A percentile compares a stretch with the other conserved stretches of the same genome.
phyloP scores from a whole-genome alignment of 2,329 filamentous ascomycete genomes.

The Colletotrichum sp. region DNA sequence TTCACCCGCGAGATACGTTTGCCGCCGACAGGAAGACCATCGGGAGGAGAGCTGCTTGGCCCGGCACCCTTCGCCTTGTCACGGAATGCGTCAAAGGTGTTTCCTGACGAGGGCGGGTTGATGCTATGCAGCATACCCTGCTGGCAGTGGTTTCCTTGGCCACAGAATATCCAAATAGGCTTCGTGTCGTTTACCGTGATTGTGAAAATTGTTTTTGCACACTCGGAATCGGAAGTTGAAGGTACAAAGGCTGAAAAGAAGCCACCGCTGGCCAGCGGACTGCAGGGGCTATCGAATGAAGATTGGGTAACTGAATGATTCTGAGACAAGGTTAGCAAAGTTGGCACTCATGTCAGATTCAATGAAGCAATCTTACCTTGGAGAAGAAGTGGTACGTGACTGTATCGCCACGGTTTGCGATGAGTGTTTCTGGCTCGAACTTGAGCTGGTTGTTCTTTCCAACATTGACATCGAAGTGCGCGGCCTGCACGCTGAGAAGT shows the following conservation, averaged over 20 bases:
- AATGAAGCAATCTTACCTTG: constrained; percentile 25
- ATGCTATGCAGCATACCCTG: constrained; percentile 43
- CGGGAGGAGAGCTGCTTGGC: constrained; percentile 32
- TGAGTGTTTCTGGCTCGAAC: constrained; percentile 41
- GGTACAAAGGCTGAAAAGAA: constrained; percentile 50
- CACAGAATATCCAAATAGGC: constrained; percentile 56
- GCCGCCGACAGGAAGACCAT: constrained; percentile 35
- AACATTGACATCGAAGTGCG: constrained; percentile 38
- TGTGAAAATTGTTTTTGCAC: constrained; percentile 43
- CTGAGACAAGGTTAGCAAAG: constrained; percentile 17
- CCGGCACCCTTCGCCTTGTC: constrained; percentile 29
- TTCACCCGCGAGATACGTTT: constrained; percentile 36
- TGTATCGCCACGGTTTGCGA: constrained; percentile 39
- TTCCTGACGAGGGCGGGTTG: constrained; percentile 38
- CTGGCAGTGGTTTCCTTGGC: constrained; percentile 50
- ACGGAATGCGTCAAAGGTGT: constrained; percentile 40
- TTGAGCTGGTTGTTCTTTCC: constrained; percentile 38
- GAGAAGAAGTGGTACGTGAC: constrained; percentile 47
- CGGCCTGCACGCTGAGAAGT: constrained; percentile 30
- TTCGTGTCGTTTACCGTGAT: constrained; percentile 50
- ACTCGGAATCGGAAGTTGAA: constrained; percentile 29
- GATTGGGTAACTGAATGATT: constrained; percentile 48
- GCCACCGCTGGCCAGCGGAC: constrained; percentile 32
- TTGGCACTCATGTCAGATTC: too few species aligned
- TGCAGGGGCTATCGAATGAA: constrained; percentile 43